Evolutionary conservation across 2,329 filamentous ascomycete genomes (phyloP).

Genomic region (Cercospora citrullina): DNA sequence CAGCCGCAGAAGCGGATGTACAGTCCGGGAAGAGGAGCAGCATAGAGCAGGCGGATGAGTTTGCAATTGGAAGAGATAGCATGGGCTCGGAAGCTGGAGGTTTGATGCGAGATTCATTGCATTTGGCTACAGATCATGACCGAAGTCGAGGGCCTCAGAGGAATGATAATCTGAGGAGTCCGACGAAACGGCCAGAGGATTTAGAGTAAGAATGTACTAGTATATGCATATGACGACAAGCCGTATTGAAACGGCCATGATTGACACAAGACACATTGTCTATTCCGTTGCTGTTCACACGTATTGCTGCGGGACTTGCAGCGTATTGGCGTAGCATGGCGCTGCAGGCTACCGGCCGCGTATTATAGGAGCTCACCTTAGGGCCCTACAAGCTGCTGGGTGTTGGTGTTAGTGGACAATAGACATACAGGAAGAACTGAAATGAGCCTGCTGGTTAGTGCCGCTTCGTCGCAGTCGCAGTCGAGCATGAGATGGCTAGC

Average conservation of each 20-base stretch:
- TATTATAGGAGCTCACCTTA: background rate
- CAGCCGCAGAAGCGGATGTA: conserved; percentile 38
- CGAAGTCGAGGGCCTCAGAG: conserved; percentile 11
- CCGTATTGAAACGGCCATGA: background rate
- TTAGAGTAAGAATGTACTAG: conserved; percentile 38
- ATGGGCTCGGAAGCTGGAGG: conserved; percentile 35
- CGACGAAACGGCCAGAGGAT: conserved; percentile 50
- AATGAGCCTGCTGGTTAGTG: background rate
- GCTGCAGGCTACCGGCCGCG: background rate
- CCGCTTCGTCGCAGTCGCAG: conserved; percentile 12
- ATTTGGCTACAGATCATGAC: conserved; percentile 19
- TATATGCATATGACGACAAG: background rate
- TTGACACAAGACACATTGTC: background rate
- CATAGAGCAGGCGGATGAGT: conserved; percentile 20
- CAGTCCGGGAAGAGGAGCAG: conserved; percentile 5
- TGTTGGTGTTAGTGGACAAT: background rate
- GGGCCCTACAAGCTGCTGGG: background rate
- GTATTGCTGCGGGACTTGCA: background rate
- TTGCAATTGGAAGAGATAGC: conserved; percentile 24
- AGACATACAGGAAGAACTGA: background rate
- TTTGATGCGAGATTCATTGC: conserved; percentile 28
- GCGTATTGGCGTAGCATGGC: background rate
- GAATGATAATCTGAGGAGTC: conserved; percentile 34
- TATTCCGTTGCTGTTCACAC: background rate
- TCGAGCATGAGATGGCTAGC: conserved; percentile 17